Conservation (phyloP, 306 rosid genomes). For the Castanea crenata region DNA sequence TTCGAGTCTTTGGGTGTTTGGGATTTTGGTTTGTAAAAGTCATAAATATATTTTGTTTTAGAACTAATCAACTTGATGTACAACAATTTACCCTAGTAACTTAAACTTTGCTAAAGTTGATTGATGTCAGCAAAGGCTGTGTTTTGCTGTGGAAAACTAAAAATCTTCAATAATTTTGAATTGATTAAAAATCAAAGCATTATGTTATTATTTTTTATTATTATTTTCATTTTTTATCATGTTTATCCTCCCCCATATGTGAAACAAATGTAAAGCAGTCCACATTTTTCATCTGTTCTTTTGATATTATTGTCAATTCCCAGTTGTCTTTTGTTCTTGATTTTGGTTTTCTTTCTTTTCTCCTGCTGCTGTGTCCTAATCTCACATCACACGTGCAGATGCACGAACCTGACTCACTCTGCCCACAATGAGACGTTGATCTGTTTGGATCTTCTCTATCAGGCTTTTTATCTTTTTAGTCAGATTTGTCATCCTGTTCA, state of each 20-base stretch:
- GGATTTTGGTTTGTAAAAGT: too few species aligned
- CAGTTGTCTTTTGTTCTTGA: neutral
- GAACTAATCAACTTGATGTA: neutral
- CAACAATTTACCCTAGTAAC: neutral
- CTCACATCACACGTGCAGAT: neutral
- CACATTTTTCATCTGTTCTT: neutral
- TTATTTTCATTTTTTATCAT: neutral
- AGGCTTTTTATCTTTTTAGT: neutral
- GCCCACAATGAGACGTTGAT: neutral
- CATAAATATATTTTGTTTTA: too few species aligned
- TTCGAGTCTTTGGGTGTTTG: too few species aligned
- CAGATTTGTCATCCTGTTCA: neutral
- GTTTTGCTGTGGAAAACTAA: neutral
- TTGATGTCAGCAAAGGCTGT: neutral
- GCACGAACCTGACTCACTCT: neutral
- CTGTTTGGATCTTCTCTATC: neutral
- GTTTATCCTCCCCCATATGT: neutral
- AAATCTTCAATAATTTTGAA: neutral
- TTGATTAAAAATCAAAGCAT: neutral
- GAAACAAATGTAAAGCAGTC: neutral
- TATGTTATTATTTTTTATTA: too few species aligned
- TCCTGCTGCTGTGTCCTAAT: neutral
- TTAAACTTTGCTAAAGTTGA: neutral
- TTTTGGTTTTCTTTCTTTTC: neutral
- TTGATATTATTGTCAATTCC: neutral